phyloP scores from a whole-genome alignment of 306 rosid species.

The Trifolium dubium region DNA sequence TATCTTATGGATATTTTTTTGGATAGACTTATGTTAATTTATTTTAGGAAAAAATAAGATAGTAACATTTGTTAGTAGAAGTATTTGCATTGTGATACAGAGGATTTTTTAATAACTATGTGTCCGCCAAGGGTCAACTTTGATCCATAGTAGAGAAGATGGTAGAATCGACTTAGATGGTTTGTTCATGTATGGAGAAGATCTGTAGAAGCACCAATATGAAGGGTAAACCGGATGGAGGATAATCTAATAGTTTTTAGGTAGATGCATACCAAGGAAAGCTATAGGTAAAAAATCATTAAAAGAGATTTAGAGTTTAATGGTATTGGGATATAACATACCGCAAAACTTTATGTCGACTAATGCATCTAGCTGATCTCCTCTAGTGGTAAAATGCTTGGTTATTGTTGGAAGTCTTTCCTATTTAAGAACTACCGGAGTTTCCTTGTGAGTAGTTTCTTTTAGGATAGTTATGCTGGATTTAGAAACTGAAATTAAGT shows the following conservation, averaged over 20 bases:
- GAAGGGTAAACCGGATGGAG: neutral
- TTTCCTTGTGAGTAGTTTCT: neutral
- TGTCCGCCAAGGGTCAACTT: neutral
- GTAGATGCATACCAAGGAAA: neutral
- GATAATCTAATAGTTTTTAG: neutral
- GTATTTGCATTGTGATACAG: conserved; percentile 1
- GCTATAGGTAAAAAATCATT: neutral
- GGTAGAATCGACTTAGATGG: neutral
- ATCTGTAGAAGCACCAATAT: neutral
- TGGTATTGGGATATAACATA: neutral
- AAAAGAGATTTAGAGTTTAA: neutral
- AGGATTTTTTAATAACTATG: neutral
- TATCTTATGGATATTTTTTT: conserved; percentile 37
- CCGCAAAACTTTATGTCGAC: neutral
- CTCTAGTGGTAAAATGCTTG: neutral
- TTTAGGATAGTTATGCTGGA: conserved; percentile 20
- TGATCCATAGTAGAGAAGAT: conserved; percentile 12
- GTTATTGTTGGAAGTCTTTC: conserved; percentile 5
- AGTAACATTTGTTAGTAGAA: conserved; percentile 1
- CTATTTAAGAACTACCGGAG: neutral
- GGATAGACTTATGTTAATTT: conserved; percentile 16
- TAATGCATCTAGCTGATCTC: neutral
- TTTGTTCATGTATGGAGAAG: conserved; percentile 1
- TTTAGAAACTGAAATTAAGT: conserved; percentile 22
- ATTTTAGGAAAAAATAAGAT: conserved; percentile 17